Conservation (phyloP, 2,329 filamentous ascomycete genomes). For the Ophiostoma sp. region DNA sequence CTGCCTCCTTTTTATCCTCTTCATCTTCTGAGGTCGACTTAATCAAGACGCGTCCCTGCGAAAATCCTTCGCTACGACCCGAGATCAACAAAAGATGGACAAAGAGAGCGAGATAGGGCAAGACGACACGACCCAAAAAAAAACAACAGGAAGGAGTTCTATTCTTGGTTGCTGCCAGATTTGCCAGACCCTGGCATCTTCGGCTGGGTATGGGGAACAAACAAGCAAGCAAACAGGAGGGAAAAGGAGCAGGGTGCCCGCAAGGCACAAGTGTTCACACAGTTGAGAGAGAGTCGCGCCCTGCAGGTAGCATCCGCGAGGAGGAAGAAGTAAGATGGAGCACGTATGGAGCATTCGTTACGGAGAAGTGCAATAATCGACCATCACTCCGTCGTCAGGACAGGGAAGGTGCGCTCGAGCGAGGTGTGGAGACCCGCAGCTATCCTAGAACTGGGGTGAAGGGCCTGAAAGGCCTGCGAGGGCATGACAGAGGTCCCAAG, state of each 20-base stretch:
- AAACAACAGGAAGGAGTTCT: background rate
- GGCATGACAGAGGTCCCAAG: slow-evolving; percentile 8
- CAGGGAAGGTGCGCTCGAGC: background rate
- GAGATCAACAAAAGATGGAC: slow-evolving; percentile 1
- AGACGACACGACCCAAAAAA: background rate
- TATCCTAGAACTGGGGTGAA: background rate
- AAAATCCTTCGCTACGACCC: slow-evolving; percentile 14
- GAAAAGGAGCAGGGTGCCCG: background rate
- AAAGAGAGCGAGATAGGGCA: background rate
- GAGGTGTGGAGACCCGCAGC: background rate
- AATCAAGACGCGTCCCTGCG: slow-evolving; percentile 11
- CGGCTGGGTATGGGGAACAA: background rate
- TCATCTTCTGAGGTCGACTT: background rate
- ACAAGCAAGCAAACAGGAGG: background rate
- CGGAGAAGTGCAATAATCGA: slow-evolving; percentile 1
- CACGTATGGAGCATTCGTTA: background rate
- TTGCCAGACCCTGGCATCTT: background rate
- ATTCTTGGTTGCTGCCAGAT: slow-evolving; percentile 12
- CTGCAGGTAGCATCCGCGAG: background rate
- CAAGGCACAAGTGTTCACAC: background rate
- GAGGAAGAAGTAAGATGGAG: background rate
- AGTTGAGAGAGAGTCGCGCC: slow-evolving; percentile 2
- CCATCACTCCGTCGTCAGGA: background rate
- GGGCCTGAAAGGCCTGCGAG: background rate
- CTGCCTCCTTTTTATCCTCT: background rate